A percentile compares a stretch with the other conserved stretches of the same genome.
Conservation (phyloP, 2,329 filamentous ascomycete species). For the Beauveria rudraprayagi region DNA sequence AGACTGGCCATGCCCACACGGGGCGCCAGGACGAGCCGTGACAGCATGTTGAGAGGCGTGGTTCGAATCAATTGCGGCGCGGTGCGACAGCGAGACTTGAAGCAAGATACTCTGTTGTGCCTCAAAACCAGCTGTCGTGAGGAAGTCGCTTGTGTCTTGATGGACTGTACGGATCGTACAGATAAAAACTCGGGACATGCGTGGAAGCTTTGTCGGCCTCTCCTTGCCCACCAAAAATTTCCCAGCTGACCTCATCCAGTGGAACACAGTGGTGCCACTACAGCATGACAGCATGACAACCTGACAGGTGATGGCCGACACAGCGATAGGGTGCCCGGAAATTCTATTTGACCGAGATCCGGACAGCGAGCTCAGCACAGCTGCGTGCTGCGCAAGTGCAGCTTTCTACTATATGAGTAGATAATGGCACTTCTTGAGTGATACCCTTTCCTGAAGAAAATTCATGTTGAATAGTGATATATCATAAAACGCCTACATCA, state of each 20-base stretch:
- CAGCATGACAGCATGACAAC: no score
- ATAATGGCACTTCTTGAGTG: no score
- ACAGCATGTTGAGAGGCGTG: slow-evolving; percentile 15
- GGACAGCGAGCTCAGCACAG: neutral
- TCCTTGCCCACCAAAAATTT: slow-evolving; percentile 13
- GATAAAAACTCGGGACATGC: neutral
- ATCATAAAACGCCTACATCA: no score
- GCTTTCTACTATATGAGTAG: no score
- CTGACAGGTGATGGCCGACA: no score
- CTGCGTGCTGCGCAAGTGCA: no score
- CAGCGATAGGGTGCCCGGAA: neutral
- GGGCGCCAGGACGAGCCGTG: slow-evolving; percentile 13
- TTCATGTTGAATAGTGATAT: no score
- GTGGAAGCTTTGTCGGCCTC: neutral
- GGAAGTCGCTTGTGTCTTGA: neutral
- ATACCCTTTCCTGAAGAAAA: no score
- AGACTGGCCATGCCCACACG: slow-evolving; percentile 14
- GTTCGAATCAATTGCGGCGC: slow-evolving; percentile 6
- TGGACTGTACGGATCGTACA: neutral
- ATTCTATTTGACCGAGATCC: slow-evolving; percentile 4
- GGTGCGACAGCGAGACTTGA: neutral
- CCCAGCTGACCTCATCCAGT: slow-evolving; percentile 12
- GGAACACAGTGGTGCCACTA: neutral
- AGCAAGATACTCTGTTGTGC: neutral
- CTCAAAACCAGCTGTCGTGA: neutral